Base-by-base conservation (phyloP, 2,329 filamentous ascomycete species). In the Aaosphaeria arxii region DNA sequence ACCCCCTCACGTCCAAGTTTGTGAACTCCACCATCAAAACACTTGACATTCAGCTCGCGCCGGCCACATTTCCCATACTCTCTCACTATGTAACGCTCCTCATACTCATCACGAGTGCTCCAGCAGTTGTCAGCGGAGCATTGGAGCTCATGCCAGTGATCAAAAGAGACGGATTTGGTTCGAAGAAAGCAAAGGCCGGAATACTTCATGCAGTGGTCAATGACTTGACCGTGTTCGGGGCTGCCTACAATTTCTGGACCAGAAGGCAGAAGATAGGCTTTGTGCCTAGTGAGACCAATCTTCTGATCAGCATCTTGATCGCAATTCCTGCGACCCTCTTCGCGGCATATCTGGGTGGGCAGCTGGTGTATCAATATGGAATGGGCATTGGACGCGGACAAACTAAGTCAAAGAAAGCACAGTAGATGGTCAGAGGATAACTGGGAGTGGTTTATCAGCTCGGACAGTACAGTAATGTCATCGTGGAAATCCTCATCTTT, bases 11-110 rank as follows among this genome's bases (percentile, higher is more conserved):
- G 30, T 55, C 62, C 29, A 53, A 68, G 32, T 55, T 67, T 24
- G 56, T 72, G 28, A 55, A 59, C 45, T 63, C 41, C 61, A 61
- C 47, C 11, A 56, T 50, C 24, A 66, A 66, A 43, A 59, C 56
- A 4, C 42, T 67, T 7, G 57, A 62, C 45, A 58, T 63, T 11
- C 55, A 55, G 11, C 47, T 69, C 7, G 47, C 46, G 28, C 58
- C 62, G 1, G 45, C 51, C n/a, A 62, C 71, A 43, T 62, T 74
- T 38, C 68, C 74, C 6, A 57, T 66, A 11, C 64, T 73, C 35
- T 71, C 68, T 40, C 74, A 77, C 67, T 75, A 74, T 59, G 66
- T 72, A 49, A 73, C 73, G 36, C 63, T 71, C 41, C 62, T 76
- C 13, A 74, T 63, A 2, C 56, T 71, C 39, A 43, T 69, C 41